Conservation (phyloP, 768 basidiomycete species). For the Cytidiella melzeri region DNA sequence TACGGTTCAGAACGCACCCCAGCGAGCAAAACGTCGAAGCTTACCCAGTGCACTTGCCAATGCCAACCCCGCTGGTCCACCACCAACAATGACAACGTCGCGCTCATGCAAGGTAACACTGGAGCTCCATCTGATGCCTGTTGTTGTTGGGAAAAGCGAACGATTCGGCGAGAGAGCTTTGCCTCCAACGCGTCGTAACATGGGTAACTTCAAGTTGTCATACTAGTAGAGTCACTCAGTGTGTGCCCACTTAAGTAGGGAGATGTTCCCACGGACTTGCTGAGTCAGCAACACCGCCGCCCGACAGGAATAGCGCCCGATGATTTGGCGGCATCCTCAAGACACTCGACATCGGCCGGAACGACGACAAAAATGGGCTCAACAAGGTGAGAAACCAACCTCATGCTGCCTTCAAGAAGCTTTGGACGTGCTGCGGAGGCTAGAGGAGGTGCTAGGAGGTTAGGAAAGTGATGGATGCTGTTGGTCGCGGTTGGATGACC, state of each 20-base stretch:
- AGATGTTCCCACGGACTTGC: constrained; percentile 16
- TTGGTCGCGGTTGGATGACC: constrained; percentile 10
- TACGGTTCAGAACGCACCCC: constrained; percentile 3
- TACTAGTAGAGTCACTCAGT: no score
- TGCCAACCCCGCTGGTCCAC: constrained; percentile 87
- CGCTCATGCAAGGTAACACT: constrained; percentile 45
- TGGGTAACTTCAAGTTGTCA: no score
- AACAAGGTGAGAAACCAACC: constrained; percentile 56
- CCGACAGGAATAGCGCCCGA: neutral
- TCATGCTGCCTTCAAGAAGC: neutral
- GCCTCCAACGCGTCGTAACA: no score
- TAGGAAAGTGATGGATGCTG: constrained; percentile 42
- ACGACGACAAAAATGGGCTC: constrained; percentile 63
- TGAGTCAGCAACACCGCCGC: constrained; percentile 12
- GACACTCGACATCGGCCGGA: constrained; percentile 25
- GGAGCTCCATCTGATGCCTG: no score
- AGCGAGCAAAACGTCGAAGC: constrained; percentile 17
- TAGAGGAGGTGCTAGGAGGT: constrained; percentile 8
- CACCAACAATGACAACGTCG: constrained; percentile 93
- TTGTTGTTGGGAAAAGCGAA: no score
- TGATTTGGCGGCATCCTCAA: constrained; percentile 17
- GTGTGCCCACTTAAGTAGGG: no score
- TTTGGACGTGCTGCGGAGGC: constrained; percentile 17
- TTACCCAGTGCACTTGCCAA: constrained; percentile 82
- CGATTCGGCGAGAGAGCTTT: no score